phyloP scores from a whole-genome alignment of 1,139 yeast species.

The Keqinozyma sinolaborantium region DNA sequence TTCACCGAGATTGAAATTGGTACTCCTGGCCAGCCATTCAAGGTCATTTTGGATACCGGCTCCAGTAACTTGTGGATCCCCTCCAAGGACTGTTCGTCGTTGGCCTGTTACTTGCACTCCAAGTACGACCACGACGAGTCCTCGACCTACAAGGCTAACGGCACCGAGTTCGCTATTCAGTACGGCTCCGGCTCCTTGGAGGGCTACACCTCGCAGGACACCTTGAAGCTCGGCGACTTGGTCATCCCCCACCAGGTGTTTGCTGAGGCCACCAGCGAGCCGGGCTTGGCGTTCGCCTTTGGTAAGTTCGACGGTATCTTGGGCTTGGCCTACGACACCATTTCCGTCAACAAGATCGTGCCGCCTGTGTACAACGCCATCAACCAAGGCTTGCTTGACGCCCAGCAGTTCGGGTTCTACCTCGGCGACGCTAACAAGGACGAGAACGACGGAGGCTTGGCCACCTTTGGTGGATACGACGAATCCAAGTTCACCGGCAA shows the following conservation, averaged over 20 bases:
- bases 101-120: slow-evolving; percentile 91
- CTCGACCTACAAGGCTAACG: slow-evolving; percentile 79
- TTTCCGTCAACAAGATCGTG: slow-evolving; percentile 80
- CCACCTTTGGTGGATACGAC: slow-evolving; percentile 93
- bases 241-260: slow-evolving; percentile 83
- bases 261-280: slow-evolving; percentile 96
- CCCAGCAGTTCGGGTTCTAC: slow-evolving; percentile 83
- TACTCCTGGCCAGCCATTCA: slow-evolving; percentile 89
- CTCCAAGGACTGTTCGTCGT: slow-evolving; percentile 77
- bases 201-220: slow-evolving; percentile 87
- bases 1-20: slow-evolving; percentile 87
- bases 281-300: slow-evolving; percentile 96
- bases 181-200: slow-evolving; percentile 93
- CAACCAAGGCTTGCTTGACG: slow-evolving; percentile 73
- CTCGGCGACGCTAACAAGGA: slow-evolving; percentile 75
- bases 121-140: slow-evolving; percentile 84
- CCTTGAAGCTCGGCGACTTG: slow-evolving; percentile 77
- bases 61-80: slow-evolving; percentile 98
- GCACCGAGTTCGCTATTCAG: slow-evolving; percentile 76
- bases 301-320: slow-evolving; percentile 97
- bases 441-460: slow-evolving; percentile 75
- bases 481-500: slow-evolving; percentile 71
- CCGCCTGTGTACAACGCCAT: slow-evolving; percentile 95
- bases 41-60: slow-evolving; percentile 91
- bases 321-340: slow-evolving; percentile 90